These are phyloP conservation scores for Yamadazyma songkhlaensis DNA, from an alignment of 1,139 yeast species.

Conservation along the genomic window DNA sequence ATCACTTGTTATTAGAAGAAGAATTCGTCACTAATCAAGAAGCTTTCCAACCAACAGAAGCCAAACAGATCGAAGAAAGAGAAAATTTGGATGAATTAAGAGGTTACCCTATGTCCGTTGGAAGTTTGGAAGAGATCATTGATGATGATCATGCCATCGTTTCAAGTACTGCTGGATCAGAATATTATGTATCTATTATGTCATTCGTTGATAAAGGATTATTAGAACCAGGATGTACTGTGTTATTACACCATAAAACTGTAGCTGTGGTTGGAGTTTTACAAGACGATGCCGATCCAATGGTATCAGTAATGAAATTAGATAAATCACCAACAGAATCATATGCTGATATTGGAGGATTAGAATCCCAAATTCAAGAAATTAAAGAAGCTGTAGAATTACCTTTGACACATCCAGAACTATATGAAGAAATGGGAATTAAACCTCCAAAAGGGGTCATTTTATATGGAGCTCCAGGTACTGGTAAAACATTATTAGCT, in stretches of 20 bases:
- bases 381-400: conserved; percentile 97
- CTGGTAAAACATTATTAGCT: conserved; percentile 95
- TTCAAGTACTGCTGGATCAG: conserved; percentile 93
- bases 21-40: conserved; percentile 96
- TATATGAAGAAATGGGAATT: conserved; percentile 98
- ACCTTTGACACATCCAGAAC: conserved; percentile 95
- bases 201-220: conserved; percentile 98
- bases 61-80: conserved; percentile 93
- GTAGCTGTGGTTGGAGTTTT: conserved; percentile 90
- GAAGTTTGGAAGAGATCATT: conserved; percentile 93
- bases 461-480: conserved; percentile 98
- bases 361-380: conserved; percentile 94
- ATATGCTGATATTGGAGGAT: conserved; percentile 96
- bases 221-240: conserved; percentile 98
- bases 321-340: conserved; percentile 97
- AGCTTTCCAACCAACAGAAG: conserved; percentile 92
- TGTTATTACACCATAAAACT: conserved; percentile 89
- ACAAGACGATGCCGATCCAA: conserved; percentile 96
- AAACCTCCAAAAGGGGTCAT: conserved; percentile 99
- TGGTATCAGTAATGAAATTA: conserved; percentile 96
- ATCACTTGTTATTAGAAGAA: conserved; percentile 90
- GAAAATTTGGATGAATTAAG: conserved; percentile 93
- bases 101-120: conserved; percentile 96
- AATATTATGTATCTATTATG: conserved; percentile 91
- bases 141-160: conserved; percentile 99